These are phyloP conservation scores for Tulasnella sp. DNA, from an alignment of 768 basidiomycete species.

Conservation along the genomic window DNA sequence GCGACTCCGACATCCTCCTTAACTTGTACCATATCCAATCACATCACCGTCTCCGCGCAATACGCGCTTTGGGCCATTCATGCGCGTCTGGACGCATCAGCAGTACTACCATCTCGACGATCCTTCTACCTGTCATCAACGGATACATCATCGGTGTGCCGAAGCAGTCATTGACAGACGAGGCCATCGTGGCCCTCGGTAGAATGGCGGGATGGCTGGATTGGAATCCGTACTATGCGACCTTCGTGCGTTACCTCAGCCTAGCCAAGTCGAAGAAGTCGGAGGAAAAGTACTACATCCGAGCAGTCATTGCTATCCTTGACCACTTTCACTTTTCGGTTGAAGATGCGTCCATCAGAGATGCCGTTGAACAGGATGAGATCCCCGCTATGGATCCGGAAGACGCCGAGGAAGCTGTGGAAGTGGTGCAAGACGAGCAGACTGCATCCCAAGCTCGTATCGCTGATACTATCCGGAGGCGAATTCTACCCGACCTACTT, in stretches of 20 bases:
- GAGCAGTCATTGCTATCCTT: conserved; percentile 69
- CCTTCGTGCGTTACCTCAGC: conserved; percentile 73
- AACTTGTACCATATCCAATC: conserved; percentile 90
- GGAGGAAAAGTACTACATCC: conserved; percentile 69
- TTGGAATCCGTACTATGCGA: conserved; percentile 73
- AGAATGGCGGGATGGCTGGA: conserved; percentile 59
- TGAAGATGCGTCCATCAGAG: conserved; percentile 33
- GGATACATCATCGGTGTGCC: conserved; percentile 56
- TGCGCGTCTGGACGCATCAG: conserved; percentile 53
- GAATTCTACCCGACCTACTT: conserved; percentile 68
- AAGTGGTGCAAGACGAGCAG: conserved; percentile 20
- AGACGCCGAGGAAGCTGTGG: conserved; percentile 17
- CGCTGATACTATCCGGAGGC: conserved; percentile 60
- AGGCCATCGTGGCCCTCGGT: conserved; percentile 71
- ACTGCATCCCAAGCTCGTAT: conserved; percentile 29
- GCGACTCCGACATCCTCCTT: conserved; percentile 95
- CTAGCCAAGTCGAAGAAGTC: conserved; percentile 52
- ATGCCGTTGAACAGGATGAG: background rate
- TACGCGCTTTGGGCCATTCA: conserved; percentile 70
- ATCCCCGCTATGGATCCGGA: conserved; percentile 21
- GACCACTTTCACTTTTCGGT: conserved; percentile 89
- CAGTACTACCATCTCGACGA: conserved; percentile 58
- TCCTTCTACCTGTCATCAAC: conserved; percentile 77
- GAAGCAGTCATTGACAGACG: conserved; percentile 82
- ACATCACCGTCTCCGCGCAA: conserved; percentile 76